A percentile compares a stretch with the other conserved stretches of the same genome.
These are phyloP conservation scores for Mortierella sp. DNA, from an alignment of 371 early-diverging fungal genomes.

Conservation along the genomic window DNA sequence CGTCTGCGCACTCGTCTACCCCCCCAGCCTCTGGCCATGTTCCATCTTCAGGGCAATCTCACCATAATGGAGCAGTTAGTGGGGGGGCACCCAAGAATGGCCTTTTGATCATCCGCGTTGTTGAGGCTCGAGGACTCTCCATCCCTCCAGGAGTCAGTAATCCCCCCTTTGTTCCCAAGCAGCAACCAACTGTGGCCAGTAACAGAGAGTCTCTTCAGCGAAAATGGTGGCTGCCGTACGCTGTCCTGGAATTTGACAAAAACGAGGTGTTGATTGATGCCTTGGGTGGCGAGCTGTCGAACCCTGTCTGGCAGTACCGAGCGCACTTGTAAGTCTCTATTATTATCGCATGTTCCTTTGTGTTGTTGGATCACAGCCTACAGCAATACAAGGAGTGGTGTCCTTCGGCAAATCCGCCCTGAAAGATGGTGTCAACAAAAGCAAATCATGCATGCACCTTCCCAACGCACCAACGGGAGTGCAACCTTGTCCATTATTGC, in stretches of 20 bases:
- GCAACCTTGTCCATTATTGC: not conserved
- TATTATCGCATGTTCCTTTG: conserved; percentile 4
- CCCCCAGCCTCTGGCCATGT: conserved; percentile 14
- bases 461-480: not conserved
- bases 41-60: conserved; percentile 21
- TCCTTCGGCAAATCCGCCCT: not conserved
- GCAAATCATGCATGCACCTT: conserved; percentile 8
- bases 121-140: conserved; percentile 81
- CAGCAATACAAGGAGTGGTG: not conserved
- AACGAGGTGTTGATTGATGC: conserved; percentile 90
- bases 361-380: not conserved
- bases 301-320: conserved; percentile 86
- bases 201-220: conserved; percentile 77
- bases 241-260: conserved; percentile 93
- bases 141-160: conserved; percentile 57
- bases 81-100: conserved; percentile 56
- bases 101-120: conserved; percentile 79
- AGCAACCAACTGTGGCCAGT: conserved; percentile 38
- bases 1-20: conserved; percentile 18
- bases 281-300: conserved; percentile 76
- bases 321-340: conserved; percentile 83
- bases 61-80: conserved; percentile 8
- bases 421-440: not conserved
- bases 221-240: conserved; percentile 87
- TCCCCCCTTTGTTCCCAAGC: conserved; percentile 55